These are phyloP conservation scores for Onygenales sp. DNA, from an alignment of 2,329 filamentous ascomycete species.

Conservation along the genomic window DNA sequence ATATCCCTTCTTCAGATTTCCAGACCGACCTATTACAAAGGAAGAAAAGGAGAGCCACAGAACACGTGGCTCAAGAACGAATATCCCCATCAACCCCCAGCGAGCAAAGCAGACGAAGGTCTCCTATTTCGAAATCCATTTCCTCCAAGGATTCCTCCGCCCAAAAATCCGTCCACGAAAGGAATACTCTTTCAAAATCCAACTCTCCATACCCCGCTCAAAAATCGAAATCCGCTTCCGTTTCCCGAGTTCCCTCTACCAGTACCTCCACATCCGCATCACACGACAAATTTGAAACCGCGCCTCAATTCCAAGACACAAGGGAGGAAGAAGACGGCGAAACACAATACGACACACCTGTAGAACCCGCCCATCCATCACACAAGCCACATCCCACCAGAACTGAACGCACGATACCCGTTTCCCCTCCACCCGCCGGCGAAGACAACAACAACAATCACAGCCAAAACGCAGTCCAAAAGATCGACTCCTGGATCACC, in stretches of 20 bases:
- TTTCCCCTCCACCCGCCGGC: background rate
- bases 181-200: background rate
- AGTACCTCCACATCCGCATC: conserved; percentile 1
- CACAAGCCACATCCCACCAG: background rate
- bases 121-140: background rate
- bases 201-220: background rate
- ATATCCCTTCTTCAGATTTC: background rate
- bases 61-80: background rate
- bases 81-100: conserved; percentile 4
- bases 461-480: background rate
- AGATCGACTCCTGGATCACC: conserved; percentile 33
- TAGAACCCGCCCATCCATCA: conserved; percentile 1
- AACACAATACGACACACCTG: conserved; percentile 10
- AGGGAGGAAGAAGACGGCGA: conserved; percentile 7
- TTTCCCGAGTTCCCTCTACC: background rate
- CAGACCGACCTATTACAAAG: conserved; percentile 1
- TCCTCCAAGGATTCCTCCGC: background rate
- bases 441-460: background rate
- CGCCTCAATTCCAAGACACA: conserved; percentile 9
- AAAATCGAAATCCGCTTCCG: background rate
- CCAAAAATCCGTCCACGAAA: background rate
- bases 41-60: conserved; percentile 6
- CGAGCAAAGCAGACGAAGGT: background rate
- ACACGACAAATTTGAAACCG: conserved; percentile 13
- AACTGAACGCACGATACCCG: background rate